Evolutionary conservation across 2,329 filamentous ascomycete species (phyloP), one percentile per base, ranked within the genome.

Genomic region (Penicillium sp.): DNA sequence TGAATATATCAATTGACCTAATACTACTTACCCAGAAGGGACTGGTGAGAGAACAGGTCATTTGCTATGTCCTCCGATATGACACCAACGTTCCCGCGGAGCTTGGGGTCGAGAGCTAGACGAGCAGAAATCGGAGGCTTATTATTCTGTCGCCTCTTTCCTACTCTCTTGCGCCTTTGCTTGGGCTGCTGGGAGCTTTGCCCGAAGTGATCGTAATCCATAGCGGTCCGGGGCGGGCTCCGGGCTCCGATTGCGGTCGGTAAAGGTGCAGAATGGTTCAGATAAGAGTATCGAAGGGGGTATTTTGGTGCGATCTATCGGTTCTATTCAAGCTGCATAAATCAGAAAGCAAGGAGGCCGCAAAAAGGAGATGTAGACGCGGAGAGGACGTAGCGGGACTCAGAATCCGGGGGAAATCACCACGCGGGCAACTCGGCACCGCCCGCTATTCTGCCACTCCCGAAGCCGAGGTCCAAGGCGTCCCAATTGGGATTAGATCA

Each of bases 11-110:
- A 35, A 45, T 52, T 24, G n/a, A 10, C 26, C 21, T 11, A 19
- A 10, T 3, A 29, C 41, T n/a, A 52, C 51, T 45, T 47, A 54
- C 46, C 31, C 43, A 52, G 26, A 31, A 69, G 79, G 68, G 63
- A 76, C 75, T 65, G 83, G 69, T 66, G 85, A 78, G 60, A 90
- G 87, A 76, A 96, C 51, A 98, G 82, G 70, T 96, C 90, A 47
- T 83, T 80, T 68, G 93, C 91, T 51, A 99, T 82, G 73, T 96
- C 91, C 68, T 91, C 88, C 13, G 93, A 96, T 52, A 98, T 76
- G 62, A 95, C 84, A 61, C 92, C 95, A 60, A 93, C 83, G 70
- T 96, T 91, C 52, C 90, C 91, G 75, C 89, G 90, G 67, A 96
- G 82, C 73, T 90, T 88, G 70, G 92, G 90, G 74, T 96, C 92